A percentile compares a stretch with the other conserved stretches of the same genome.
These are phyloP conservation scores for Curvularia verruculosa DNA, from an alignment of 2,329 filamentous ascomycete genomes.

Conservation along the genomic window DNA sequence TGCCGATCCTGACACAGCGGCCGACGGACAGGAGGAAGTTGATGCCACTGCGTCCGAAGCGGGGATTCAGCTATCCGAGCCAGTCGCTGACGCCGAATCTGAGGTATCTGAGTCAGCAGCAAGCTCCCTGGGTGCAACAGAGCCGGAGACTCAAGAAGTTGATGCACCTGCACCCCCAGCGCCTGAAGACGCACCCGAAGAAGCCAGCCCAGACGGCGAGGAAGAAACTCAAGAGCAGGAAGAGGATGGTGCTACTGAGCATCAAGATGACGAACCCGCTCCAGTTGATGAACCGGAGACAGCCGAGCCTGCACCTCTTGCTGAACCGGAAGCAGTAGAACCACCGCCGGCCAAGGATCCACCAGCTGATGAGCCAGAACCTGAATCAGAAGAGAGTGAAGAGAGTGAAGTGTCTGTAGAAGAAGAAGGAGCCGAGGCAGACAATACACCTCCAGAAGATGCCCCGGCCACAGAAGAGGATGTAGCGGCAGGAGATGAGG, in stretches of 20 bases:
- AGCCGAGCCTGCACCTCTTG: not conserved
- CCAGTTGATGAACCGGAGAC: not conserved
- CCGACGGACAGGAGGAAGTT: not conserved
- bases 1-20: not conserved
- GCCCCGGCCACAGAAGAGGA: constrained; percentile 3
- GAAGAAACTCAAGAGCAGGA: not conserved
- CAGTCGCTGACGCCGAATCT: constrained; percentile 2
- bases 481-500: constrained; percentile 2
- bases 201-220: not conserved
- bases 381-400: constrained; percentile 1
- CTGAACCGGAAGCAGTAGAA: not conserved
- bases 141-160: constrained; percentile 6
- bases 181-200: not conserved
- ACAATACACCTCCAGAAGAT: not conserved
- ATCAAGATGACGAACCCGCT: not conserved
- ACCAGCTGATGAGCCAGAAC: not conserved
- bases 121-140: not conserved
- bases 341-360: not conserved
- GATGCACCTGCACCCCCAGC: not conserved
- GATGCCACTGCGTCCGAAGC: not conserved
- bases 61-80: not conserved
- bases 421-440: not conserved
- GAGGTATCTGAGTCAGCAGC: constrained; percentile 3
- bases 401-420: constrained; percentile 9
- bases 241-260: constrained; percentile 5